A percentile compares a stretch with the other conserved stretches of the same genome.
These are phyloP conservation scores for Wallacemonas sp. DNA, from an alignment of 208 protist species.

Conservation along the genomic window DNA sequence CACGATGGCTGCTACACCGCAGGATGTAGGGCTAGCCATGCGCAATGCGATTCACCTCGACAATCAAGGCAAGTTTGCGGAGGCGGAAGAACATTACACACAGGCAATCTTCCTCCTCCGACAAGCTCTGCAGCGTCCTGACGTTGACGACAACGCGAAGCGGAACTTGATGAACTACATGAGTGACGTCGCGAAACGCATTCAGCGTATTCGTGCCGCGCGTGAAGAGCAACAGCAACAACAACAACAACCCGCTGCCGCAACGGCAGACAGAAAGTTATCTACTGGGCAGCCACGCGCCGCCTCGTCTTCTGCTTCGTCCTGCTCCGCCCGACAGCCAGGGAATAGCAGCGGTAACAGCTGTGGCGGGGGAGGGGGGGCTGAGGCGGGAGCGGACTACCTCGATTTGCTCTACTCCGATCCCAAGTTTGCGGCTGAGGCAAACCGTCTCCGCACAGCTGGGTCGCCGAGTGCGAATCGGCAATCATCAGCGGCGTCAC, in stretches of 20 bases:
- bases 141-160: slow-evolving; percentile 34
- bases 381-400: slow-evolving; percentile 24
- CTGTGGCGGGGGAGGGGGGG: not conserved
- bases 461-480: not conserved
- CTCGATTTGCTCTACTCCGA: slow-evolving; percentile 25
- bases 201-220: slow-evolving; percentile 44
- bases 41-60: not conserved
- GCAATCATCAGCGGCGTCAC: not conserved
- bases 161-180: slow-evolving; percentile 55
- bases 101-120: slow-evolving; percentile 52
- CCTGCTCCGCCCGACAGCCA: no score
- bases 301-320: not conserved
- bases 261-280: not conserved
- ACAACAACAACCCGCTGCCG: not conserved
- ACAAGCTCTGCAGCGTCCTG: slow-evolving; percentile 25
- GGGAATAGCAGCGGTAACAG: no score
- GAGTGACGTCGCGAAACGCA: slow-evolving; percentile 56
- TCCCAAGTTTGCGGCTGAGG: slow-evolving; percentile 12
- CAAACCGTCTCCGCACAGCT: not conserved
- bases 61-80: not conserved
- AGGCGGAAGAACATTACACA: slow-evolving; percentile 63
- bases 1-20: no score
- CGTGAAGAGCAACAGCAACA: slow-evolving; percentile 4
- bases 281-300: no score
- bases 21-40: no score